Conservation (phyloP, 2,329 filamentous ascomycete genomes). For the Alternaria longipes region DNA sequence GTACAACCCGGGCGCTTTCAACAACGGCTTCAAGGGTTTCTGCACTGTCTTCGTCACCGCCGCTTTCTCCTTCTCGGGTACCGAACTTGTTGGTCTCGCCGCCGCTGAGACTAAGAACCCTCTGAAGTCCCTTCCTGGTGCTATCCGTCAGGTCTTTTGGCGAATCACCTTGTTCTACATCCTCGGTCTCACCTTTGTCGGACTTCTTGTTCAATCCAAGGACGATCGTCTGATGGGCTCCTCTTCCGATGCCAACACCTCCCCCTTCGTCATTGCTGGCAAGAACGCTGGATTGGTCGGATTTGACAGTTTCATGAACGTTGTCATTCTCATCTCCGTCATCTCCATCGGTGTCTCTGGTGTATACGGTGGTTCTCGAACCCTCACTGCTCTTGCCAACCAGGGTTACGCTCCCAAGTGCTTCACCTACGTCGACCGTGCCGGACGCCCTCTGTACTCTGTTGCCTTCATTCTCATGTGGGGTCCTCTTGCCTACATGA, state of each 20-base stretch:
- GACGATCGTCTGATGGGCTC: conserved; percentile 47
- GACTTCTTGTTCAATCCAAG: conserved; percentile 53
- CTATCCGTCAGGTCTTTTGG: conserved; percentile 59
- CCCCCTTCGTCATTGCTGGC: conserved; percentile 74
- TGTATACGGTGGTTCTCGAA: conserved; percentile 66
- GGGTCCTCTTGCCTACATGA: conserved; percentile 79
- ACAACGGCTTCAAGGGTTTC: conserved; percentile 70
- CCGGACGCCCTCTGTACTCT: conserved; percentile 79
- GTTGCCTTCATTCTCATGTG: conserved; percentile 73
- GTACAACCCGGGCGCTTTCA: conserved; percentile 63
- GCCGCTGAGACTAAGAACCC: conserved; percentile 68
- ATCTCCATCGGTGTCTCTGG: conserved; percentile 68
- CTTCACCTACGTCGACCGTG: conserved; percentile 82
- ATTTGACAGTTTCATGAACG: conserved; percentile 73
- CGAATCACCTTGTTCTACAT: conserved; percentile 58
- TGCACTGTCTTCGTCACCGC: conserved; percentile 71
- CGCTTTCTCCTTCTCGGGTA: conserved; percentile 69
- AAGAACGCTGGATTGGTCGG: conserved; percentile 67
- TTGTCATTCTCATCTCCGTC: conserved; percentile 69
- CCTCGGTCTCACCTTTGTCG: conserved; percentile 55
- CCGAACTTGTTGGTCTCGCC: conserved; percentile 68
- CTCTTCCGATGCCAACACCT: conserved; percentile 55
- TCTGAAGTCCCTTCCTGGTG: conserved; percentile 57
- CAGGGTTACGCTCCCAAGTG: conserved; percentile 76
- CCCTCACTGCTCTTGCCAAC: conserved; percentile 63